Evolutionary conservation across 345 rosid genomes (phyloP), one percentile per base, ranked within the genome.

Genomic region (Citrus unshiu): DNA sequence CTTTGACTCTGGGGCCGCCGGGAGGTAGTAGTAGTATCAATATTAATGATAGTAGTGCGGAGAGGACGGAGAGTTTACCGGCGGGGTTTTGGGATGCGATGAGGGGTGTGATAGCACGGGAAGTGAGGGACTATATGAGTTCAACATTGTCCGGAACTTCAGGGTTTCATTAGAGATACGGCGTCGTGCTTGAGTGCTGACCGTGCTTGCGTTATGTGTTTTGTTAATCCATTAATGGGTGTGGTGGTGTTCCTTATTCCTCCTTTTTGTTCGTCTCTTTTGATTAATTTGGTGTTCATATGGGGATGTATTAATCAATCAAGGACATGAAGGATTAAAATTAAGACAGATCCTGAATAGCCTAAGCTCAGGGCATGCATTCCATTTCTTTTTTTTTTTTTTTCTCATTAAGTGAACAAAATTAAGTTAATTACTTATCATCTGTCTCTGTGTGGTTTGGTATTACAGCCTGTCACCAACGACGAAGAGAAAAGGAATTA

Each of bases 1-100:
- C 90, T 80, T 81, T 91, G 91, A 91, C 91, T 72, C 85, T 91
- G 24, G 94, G 88, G 32, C 94, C 91, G 63, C 91, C 92, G 39
- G 92, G 94, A 49, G 73, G 75, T 79, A 77, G 88, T 79, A 77
- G 88, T 4, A 79, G 79, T 46, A 46, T 46, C 5, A 13, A 13
- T 46, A 46, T 46, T 46, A 46, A 46, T 46, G 13, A 62, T 73
- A 14, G 76, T 6, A 46, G 59, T 62, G 75, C 58, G 69, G 74
- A 35, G 75, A 78, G 76, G 63, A 60, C 63, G 67, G 85, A 84
- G 71, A 77, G 78, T 40, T 34, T 85, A 61, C 90, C 89, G 62
- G 80, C 75, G 22, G 94, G 87, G 70, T 91, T 91, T 75, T 89
- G 92, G 94, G 93, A 91, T 72, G 86, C 2, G 81, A 89, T 89